Evolutionary conservation across 805 yeast species (phyloP), one percentile per base, ranked within the genome.

Genomic region (Metschnikowia koreensis): DNA sequence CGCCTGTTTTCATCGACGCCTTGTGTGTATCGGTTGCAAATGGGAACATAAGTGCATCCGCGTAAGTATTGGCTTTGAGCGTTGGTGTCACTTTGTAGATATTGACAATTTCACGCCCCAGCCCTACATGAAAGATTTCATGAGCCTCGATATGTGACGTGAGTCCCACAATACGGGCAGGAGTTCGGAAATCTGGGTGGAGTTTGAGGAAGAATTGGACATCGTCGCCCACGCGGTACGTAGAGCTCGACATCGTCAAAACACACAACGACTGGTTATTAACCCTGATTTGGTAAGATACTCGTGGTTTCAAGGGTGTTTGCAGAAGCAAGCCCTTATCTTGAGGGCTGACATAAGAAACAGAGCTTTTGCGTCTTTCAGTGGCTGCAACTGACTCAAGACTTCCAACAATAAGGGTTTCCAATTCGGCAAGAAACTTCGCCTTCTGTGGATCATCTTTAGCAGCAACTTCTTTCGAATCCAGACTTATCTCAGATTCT

Each of bases 221-320:
- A 48, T 74, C 76, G 31, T 74, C 75, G 16, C 78, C 78, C 26
- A 71, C 53, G 48, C 67, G 73, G 59, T 62, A 73, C 42, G 64
- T 67, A 3, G 75, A 69, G 46, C 67, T 66, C 1, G 74, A 63
- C 29, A 74, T 44, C 6, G 61, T 59, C 22, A 73, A 60, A 11
- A 57, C 53, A 56, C 79, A 74, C n/a, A 74, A 59, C 15, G 62
- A 54, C 15, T 56, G 55, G 44, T 60, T 62, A 54, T 72, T 72
- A 26, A 70, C 73, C 38, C 70, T 52, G 42, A 74, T 63, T 52
- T 70, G 73, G 59, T 67, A 74, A 49, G 58, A 47, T 12, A 53
- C 46, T 7, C 57, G 51, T 22, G 57, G 49, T 7, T 46, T 41
- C n/a, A 49, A 41, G 26, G 62, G 54, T 17, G 50, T 38, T 36